Conservation (phyloP, 768 basidiomycete genomes). For the Amanita inopinata region DNA sequence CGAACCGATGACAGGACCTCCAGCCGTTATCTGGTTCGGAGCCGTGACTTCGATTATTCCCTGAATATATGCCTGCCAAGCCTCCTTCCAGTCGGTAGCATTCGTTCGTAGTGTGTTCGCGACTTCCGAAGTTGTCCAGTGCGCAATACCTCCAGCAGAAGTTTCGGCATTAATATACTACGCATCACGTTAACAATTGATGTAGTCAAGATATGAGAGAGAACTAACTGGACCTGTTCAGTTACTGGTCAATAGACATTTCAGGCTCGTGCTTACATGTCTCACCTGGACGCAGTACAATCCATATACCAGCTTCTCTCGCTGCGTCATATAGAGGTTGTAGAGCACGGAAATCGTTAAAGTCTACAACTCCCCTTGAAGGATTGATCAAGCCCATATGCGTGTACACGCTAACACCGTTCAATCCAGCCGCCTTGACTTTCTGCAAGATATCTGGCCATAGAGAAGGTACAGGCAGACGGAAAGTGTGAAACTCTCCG, state of each 20-base stretch:
- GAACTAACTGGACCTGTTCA: slow-evolving; percentile 7
- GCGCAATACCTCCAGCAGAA: slow-evolving; percentile 61
- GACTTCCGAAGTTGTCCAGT: slow-evolving; percentile 64
- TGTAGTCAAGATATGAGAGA: background rate
- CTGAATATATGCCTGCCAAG: slow-evolving; percentile 67
- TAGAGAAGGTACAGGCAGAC: slow-evolving; percentile 66
- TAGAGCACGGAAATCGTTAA: slow-evolving; percentile 58
- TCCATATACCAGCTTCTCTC: slow-evolving; percentile 62
- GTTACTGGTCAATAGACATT: too few species aligned
- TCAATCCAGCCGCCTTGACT: slow-evolving; percentile 72
- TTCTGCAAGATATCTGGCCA: slow-evolving; percentile 83
- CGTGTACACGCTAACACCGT: slow-evolving; percentile 67
- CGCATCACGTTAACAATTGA: background rate
- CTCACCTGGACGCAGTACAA: slow-evolving; percentile 69
- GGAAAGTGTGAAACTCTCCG: slow-evolving; percentile 80
- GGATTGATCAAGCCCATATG: slow-evolving; percentile 79
- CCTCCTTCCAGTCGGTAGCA: slow-evolving; percentile 54
- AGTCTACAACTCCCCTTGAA: slow-evolving; percentile 63
- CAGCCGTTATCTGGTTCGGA: slow-evolving; percentile 58
- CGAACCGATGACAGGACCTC: slow-evolving; percentile 69
- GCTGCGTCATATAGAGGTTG: slow-evolving; percentile 69
- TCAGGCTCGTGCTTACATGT: background rate
- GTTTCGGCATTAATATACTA: slow-evolving; percentile 77
- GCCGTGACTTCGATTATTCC: slow-evolving; percentile 51
- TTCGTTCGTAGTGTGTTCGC: slow-evolving; percentile 65